These are phyloP conservation scores for Chrysosphaeria jannelii DNA, from an alignment of 2,329 filamentous ascomycete species.

Conservation along the genomic window DNA sequence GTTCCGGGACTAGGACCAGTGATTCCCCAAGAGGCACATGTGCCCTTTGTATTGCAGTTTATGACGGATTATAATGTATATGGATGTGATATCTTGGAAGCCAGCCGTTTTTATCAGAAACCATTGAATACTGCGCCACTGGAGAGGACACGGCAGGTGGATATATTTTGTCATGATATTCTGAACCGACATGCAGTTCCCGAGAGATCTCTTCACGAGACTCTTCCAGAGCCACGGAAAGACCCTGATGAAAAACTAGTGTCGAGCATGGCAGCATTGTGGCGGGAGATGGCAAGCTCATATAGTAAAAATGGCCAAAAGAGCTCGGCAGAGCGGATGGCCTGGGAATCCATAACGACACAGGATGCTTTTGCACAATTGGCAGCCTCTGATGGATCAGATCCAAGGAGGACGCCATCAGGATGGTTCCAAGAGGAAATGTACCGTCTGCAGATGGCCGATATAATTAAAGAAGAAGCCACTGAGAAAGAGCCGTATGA, in stretches of 20 bases:
- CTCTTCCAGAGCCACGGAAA: constrained; percentile 49
- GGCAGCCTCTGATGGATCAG: constrained; percentile 71
- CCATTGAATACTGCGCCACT: too few species aligned
- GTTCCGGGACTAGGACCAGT: constrained; percentile 46
- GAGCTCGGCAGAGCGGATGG: constrained; percentile 43
- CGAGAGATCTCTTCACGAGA: constrained; percentile 55
- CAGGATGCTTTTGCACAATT: constrained; percentile 59
- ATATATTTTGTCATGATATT: constrained; percentile 71
- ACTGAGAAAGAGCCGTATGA: constrained; percentile 19
- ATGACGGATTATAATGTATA: constrained; percentile 98
- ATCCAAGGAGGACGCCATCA: constrained; percentile 37
- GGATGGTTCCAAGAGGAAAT: constrained; percentile 85
- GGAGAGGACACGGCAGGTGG: constrained; percentile 35
- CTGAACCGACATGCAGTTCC: constrained; percentile 49
- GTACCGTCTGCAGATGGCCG: constrained; percentile 31
- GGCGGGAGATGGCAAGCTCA: constrained; percentile 14
- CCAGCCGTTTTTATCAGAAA: too few species aligned
- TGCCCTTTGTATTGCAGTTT: constrained; percentile 83
- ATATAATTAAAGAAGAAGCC: constrained; percentile 26
- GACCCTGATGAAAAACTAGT: constrained; percentile 50
- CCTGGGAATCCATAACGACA: constrained; percentile 28
- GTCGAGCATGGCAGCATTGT: constrained; percentile 72
- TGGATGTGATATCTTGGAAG: constrained; percentile 67
- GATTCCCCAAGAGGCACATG: constrained; percentile 79
- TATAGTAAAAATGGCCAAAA: constrained; percentile 42